These are phyloP conservation scores for Neofusicoccum laricinum DNA, from an alignment of 2,329 filamentous ascomycete genomes.

Conservation along the genomic window DNA sequence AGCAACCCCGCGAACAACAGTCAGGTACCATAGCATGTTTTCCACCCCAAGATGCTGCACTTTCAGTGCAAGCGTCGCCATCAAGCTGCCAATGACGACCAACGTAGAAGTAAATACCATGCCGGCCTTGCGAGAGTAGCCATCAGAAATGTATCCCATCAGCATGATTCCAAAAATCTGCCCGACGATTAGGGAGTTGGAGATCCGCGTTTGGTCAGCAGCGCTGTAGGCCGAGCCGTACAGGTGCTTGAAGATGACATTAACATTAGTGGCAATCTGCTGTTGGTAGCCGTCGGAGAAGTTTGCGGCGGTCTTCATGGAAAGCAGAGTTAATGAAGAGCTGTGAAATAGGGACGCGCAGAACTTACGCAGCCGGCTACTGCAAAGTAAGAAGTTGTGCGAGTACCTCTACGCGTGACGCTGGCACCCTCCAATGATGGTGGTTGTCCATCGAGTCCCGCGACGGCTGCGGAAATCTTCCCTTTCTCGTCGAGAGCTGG, in stretches of 20 bases:
- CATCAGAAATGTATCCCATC: constrained; percentile 31
- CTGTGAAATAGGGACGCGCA: neutral
- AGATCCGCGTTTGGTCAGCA: neutral
- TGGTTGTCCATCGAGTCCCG: neutral
- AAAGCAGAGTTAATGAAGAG: neutral
- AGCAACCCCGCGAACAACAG: constrained; percentile 44
- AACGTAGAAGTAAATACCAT: constrained; percentile 32
- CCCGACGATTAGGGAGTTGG: constrained; percentile 32
- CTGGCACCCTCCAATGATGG: neutral
- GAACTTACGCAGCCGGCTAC: constrained; percentile 2
- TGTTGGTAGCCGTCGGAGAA: constrained; percentile 7
- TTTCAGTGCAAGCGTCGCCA: constrained; percentile 38
- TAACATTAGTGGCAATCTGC: neutral
- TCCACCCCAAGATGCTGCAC: constrained; percentile 41
- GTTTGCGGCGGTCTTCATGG: neutral
- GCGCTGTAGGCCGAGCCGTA: neutral
- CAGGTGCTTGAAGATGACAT: constrained; percentile 7
- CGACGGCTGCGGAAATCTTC: neutral
- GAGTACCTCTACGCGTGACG: neutral
- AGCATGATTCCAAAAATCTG: constrained; percentile 33
- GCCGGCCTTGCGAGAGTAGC: constrained; percentile 32
- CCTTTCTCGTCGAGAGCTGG: neutral
- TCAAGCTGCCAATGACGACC: constrained; percentile 30
- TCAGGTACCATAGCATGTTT: constrained; percentile 41
- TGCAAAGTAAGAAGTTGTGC: neutral